Evolutionary conservation across 768 basidiomycete genomes (phyloP).

Genomic region (Antrodiella citrinella): DNA sequence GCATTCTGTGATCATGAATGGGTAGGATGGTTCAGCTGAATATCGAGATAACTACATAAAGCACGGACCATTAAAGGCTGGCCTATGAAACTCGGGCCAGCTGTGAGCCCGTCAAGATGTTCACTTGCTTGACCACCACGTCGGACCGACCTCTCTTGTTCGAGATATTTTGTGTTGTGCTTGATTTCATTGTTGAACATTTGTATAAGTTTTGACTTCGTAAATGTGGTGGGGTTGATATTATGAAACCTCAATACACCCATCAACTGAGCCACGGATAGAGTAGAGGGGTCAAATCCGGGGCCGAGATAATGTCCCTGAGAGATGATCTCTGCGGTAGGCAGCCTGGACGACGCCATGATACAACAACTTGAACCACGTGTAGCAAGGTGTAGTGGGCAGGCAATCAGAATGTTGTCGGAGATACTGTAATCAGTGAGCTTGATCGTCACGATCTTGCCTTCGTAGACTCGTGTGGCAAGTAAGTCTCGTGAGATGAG

Average conservation of each 20-base stretch:
- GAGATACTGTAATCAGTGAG: too few relatives aligned
- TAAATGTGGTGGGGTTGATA: conserved; percentile 62
- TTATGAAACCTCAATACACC: conserved; percentile 74
- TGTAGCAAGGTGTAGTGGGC: too few relatives aligned
- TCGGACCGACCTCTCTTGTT: conserved; percentile 55
- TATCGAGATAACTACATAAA: too few relatives aligned
- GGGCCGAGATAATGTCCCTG: conserved; percentile 73
- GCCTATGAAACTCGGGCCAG: conserved; percentile 79
- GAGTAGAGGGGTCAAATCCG: conserved; percentile 62
- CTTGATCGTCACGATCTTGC: too few relatives aligned
- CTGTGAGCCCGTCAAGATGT: conserved; percentile 74
- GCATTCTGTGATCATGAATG: too few relatives aligned
- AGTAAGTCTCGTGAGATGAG: too few relatives aligned
- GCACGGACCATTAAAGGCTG: too few relatives aligned
- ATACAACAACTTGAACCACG: too few relatives aligned
- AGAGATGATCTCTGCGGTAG: conserved; percentile 67
- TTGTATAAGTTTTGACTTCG: conserved; percentile 69
- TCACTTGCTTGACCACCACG: conserved; percentile 70
- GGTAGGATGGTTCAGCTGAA: too few relatives aligned
- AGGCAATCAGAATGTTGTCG: too few relatives aligned
- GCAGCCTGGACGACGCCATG: conserved; percentile 70
- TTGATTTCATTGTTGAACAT: conserved; percentile 73
- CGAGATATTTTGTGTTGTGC: conserved; percentile 45
- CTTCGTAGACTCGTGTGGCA: too few relatives aligned
- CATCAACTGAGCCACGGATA: conserved; percentile 74